A percentile compares a stretch with the other conserved stretches of the same genome.
Evolutionary conservation across 2,329 filamentous ascomycete genomes (phyloP).

Genomic region (Colletotrichum sansevieriae): DNA sequence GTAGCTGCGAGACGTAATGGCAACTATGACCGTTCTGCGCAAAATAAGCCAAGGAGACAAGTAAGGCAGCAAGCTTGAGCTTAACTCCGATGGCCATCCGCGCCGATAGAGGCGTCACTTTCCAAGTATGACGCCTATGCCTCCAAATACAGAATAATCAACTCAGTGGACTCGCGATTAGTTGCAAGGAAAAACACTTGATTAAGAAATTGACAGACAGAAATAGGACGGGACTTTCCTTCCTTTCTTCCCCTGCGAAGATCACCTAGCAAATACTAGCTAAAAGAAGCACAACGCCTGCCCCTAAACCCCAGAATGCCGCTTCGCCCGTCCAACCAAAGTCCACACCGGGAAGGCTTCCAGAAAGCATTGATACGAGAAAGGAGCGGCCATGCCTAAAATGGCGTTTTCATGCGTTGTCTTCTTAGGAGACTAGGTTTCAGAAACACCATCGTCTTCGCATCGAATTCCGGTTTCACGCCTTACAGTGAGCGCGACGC

Average conservation of each 20-base stretch:
- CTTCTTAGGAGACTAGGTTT: conserved; percentile 26
- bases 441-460: conserved; percentile 37
- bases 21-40: background rate
- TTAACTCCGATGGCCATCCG: background rate
- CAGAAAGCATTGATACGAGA: conserved; percentile 12
- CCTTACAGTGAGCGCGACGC: conserved; percentile 15
- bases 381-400: conserved; percentile 21
- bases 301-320: background rate
- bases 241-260: background rate
- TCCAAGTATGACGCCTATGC: too few relatives aligned
- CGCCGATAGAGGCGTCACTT: background rate
- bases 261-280: background rate
- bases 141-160: too few relatives aligned
- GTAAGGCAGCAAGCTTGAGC: too few relatives aligned
- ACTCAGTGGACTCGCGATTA: too few relatives aligned
- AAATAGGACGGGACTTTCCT: conserved; percentile 2
- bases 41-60: background rate
- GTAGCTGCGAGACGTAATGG: conserved; percentile 4
- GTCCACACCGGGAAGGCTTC: conserved; percentile 22
- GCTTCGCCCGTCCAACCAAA: background rate
- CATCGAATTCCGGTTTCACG: conserved; percentile 41
- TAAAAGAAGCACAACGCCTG: background rate
- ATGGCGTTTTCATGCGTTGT: conserved; percentile 18
- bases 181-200: background rate
- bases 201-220: background rate